A percentile compares a stretch with the other conserved stretches of the same genome.
These are phyloP conservation scores for Clarireedia homoeocarpa DNA, from an alignment of 2,329 filamentous ascomycete species.

Conservation along the genomic window DNA sequence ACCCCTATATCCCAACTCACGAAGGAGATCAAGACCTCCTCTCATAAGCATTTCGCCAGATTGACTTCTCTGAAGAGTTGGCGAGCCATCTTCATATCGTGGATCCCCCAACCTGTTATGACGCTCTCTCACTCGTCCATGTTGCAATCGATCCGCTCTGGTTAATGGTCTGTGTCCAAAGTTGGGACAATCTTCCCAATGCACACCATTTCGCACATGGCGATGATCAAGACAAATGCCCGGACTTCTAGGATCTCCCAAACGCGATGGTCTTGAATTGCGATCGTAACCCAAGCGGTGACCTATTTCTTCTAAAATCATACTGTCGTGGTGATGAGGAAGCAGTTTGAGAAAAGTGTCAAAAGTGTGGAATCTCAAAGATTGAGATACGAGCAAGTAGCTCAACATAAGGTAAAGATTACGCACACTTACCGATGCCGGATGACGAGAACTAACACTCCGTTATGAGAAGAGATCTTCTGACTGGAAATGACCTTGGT, in stretches of 20 bases:
- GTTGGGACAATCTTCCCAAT: constrained; percentile 7
- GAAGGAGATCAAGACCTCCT: background rate
- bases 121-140: background rate
- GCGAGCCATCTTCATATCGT: background rate
- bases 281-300: background rate
- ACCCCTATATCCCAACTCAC: background rate
- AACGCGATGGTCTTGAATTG: background rate
- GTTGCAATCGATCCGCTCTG: background rate
- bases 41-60: background rate
- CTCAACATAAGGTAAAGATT: background rate
- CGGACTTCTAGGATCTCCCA: background rate
- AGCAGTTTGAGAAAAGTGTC: too few relatives aligned
- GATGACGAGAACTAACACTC: background rate
- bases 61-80: background rate
- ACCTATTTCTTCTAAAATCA: too few relatives aligned
- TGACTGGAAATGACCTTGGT: background rate
- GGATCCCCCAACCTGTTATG: background rate
- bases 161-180: background rate
- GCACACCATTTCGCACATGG: constrained; percentile 3
- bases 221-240: constrained; percentile 1
- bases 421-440: constrained; percentile 3
- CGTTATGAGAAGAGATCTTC: constrained; percentile 1
- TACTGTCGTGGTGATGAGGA: too few relatives aligned
- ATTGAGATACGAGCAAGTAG: background rate
- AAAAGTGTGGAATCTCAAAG: background rate